phyloP scores from a whole-genome alignment of 225 moss, liverwort and hornwort genomes.

The Polytrichum commune region DNA sequence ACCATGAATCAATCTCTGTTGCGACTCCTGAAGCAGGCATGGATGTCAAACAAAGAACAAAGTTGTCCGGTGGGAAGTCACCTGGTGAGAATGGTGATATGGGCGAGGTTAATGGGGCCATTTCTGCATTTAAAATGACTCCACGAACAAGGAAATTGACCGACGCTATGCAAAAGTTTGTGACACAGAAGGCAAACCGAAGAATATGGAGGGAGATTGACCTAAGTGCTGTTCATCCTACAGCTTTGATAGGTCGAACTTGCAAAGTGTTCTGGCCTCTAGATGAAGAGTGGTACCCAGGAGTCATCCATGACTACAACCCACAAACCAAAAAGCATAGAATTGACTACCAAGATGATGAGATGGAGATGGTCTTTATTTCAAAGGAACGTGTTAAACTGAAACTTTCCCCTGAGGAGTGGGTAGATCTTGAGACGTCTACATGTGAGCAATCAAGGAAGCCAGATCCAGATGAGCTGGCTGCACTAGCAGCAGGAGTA shows the following conservation, averaged over 20 bases:
- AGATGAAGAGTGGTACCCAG: conserved; percentile 94
- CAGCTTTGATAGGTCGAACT: conserved; percentile 86
- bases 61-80: too few relatives aligned
- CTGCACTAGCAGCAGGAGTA: conserved; percentile 43
- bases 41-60: conserved; percentile 24
- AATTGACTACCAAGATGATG: conserved; percentile 94
- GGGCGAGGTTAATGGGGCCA: conserved; percentile 27
- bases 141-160: conserved; percentile 92
- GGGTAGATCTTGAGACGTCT: conserved; percentile 71
- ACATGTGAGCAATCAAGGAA: conserved; percentile 58
- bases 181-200: conserved; percentile 73
- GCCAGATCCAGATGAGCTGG: conserved; percentile 53
- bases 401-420: conserved; percentile 86
- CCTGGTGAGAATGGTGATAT: conserved; percentile 25
- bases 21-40: conserved; percentile 33
- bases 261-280: conserved; percentile 97
- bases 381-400: conserved; percentile 91
- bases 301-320: conserved; percentile 89
- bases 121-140: conserved; percentile 61
- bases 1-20: conserved; percentile 11
- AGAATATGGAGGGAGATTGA: conserved; percentile 96
- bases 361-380: conserved; percentile 77
- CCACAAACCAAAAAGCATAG: conserved; percentile 75
- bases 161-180: conserved; percentile 92
- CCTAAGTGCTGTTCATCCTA: conserved; percentile 77